Evolutionary conservation across 2,329 filamentous ascomycete species (phyloP).

Genomic region (Orbilia ellipsospora): DNA sequence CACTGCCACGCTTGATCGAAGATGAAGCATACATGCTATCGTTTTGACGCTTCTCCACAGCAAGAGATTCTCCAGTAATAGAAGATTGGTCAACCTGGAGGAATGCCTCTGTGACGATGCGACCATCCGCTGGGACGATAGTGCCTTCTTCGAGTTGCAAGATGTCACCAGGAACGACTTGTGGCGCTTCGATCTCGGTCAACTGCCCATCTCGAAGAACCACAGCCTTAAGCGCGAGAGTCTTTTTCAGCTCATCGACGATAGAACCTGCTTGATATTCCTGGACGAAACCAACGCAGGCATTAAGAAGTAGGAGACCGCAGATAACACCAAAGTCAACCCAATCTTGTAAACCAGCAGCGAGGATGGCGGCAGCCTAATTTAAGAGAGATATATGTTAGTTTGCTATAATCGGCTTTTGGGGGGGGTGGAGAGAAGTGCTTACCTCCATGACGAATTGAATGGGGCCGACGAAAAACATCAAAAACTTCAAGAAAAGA

Average conservation of each 20-base stretch:
- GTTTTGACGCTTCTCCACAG: conserved; percentile 85
- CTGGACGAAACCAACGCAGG: conserved; percentile 84
- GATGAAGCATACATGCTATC: conserved; percentile 88
- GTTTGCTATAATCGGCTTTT: too few species aligned
- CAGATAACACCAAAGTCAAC: conserved; percentile 94
- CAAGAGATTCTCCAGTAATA: conserved; percentile 90
- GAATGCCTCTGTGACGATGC: conserved; percentile 83
- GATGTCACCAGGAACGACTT: too few species aligned
- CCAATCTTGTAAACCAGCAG: conserved; percentile 87
- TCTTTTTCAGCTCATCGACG: conserved; percentile 91
- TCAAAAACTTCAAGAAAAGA: conserved; percentile 80
- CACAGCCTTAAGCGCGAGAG: conserved; percentile 84
- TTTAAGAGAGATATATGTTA: background rate
- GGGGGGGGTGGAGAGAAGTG: conserved; percentile 3
- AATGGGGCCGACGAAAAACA: conserved; percentile 87
- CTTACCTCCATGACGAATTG: conserved; percentile 91
- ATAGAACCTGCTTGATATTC: conserved; percentile 91
- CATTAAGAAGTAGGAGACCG: conserved; percentile 83
- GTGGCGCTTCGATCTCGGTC: too few species aligned
- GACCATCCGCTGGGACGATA: conserved; percentile 88
- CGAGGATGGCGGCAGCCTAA: conserved; percentile 78
- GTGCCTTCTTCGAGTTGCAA: conserved; percentile 63
- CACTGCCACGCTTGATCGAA: conserved; percentile 87
- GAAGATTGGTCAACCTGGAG: conserved; percentile 91
- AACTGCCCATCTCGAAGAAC: conserved; percentile 78